Percentiles rank a stretch among this genome's conserved stretches.
Conservation (phyloP, 306 rosid species). For the Sesbania bispinosa region DNA sequence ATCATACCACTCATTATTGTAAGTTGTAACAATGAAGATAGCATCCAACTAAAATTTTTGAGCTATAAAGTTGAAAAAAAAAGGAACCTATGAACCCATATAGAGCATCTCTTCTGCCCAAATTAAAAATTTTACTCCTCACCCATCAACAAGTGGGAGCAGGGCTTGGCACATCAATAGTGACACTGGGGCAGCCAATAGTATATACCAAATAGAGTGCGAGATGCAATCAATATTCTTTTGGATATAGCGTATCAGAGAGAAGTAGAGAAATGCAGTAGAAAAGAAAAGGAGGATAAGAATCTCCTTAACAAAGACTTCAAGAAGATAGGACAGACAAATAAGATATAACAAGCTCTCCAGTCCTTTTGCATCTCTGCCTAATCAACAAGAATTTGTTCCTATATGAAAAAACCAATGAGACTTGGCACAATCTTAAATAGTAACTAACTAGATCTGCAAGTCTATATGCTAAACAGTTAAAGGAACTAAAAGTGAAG, state of each 20-base stretch:
- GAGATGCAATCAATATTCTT: background rate
- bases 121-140: background rate
- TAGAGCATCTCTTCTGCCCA: background rate
- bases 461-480: background rate
- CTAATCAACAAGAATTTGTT: too few species aligned
- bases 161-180: background rate
- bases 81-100: background rate
- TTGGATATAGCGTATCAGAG: background rate
- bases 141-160: background rate
- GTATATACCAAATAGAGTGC: too few species aligned
- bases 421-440: slow-evolving; percentile 10
- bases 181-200: background rate
- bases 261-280: background rate
- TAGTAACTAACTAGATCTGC: slow-evolving; percentile 16
- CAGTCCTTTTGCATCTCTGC: too few species aligned
- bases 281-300: background rate
- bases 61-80: background rate
- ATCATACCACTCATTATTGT: background rate
- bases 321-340: too few species aligned
- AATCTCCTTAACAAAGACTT: slow-evolving; percentile 4
- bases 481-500: background rate
- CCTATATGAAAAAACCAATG: too few species aligned
- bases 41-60: background rate
- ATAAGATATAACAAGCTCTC: too few species aligned
- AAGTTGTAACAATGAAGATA: background rate